Evolutionary conservation across 495 filamentous ascomycete genomes (phyloP), one percentile per base, ranked within the genome.

Genomic region (Aspergillus haitiensis): DNA sequence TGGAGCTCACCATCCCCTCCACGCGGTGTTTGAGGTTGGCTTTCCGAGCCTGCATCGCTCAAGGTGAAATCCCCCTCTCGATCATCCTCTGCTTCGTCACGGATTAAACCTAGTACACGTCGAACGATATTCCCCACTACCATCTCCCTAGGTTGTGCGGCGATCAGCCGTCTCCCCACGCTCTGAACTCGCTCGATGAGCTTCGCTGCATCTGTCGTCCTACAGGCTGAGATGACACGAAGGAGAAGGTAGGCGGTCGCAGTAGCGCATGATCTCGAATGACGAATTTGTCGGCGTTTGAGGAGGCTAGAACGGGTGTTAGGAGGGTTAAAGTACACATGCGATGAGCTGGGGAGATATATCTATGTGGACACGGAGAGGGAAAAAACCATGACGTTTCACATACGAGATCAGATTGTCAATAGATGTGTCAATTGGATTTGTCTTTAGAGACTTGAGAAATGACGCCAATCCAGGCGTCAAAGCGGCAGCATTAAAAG

Each of bases 41-140:
- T 79, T 55, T 79, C 77, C 6, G 75, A 75, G 54, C 73, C 70
- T 60, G 74, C 68, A 63, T 85, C 78, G 63, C 83, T 78, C 42
- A 81, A 80, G n/a, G 70, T 65, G 46, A 78, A 79, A 56, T 89
- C 89, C 40, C 79, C 87, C 48, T 88, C 90, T 46, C 88, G 77
- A 54, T 92, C 88, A 65, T 93, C 92, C 52, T 90, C 85, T 36
- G 88, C 87, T 67, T 97, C 93, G 67, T 97, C 93, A 27, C 94
- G 85, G 62, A 98, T 92, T 51, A 98, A 80, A 39, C 91, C 92
- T 18, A 98, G 76, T 15, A 97, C 88, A 56, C 94, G 87, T 55
- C 93, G 82, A 34, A 96, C 90, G 65, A 98, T 89, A 64, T 98
- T 98, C 48, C 93, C 93, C 27, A 97, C 92, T 4, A 89, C 91